phyloP scores from a whole-genome alignment of 306 rosid genomes.

The Abrus precatorius region DNA sequence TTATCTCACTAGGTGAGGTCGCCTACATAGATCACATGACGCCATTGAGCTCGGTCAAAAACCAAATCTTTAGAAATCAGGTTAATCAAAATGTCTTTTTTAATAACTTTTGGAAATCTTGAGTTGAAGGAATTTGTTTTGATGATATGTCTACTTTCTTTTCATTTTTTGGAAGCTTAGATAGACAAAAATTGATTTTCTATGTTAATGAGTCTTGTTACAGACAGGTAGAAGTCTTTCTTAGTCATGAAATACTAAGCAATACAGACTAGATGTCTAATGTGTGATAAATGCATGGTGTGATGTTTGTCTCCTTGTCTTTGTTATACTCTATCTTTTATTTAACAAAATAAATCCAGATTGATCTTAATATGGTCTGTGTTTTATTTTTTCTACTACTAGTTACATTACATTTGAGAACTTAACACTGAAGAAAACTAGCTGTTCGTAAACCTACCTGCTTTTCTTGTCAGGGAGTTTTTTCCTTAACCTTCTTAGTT shows the following conservation, averaged over 20 bases:
- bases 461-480: neutral
- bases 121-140: neutral
- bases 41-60: too few relatives aligned
- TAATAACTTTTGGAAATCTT: constrained; percentile 20
- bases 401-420: neutral
- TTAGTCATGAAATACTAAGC: constrained; percentile 31
- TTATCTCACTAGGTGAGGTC: too few relatives aligned
- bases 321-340: constrained; percentile 29
- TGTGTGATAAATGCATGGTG: neutral
- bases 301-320: constrained; percentile 4
- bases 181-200: constrained; percentile 14
- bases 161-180: constrained; percentile 24
- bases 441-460: neutral
- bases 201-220: neutral
- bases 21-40: too few relatives aligned
- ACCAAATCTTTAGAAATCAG: too few relatives aligned
- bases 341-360: constrained; percentile 13
- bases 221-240: constrained; percentile 29
- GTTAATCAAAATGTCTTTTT: too few relatives aligned
- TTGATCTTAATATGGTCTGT: constrained; percentile 10
- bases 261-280: neutral
- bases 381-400: neutral
- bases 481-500: neutral
- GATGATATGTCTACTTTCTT: constrained; percentile 1
- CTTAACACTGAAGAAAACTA: constrained; percentile 12